Percentiles rank a stretch among this genome's conserved stretches.
Conservation (phyloP, 148 eudicot species). For the Polygonum aviculare region DNA sequence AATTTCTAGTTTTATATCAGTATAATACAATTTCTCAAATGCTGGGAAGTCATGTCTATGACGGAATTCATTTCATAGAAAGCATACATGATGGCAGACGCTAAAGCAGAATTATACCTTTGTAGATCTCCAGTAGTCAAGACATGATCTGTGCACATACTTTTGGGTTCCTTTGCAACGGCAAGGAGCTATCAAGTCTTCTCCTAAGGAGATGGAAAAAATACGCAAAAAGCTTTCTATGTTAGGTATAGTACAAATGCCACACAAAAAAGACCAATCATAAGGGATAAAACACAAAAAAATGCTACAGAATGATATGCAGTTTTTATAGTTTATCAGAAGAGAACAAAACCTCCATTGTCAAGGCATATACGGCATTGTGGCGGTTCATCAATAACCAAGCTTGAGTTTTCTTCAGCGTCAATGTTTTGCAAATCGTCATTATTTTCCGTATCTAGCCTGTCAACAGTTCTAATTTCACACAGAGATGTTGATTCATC, state of each 20-base stretch:
- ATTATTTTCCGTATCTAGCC: constrained; percentile 29
- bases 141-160: constrained; percentile 96
- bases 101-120: constrained; percentile 39
- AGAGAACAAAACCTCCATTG: constrained; percentile 39
- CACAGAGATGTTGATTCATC: constrained; percentile 45
- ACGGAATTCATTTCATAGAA: not conserved
- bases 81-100: not conserved
- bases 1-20: not conserved
- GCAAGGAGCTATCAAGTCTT: constrained; percentile 91
- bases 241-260: not conserved
- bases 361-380: constrained; percentile 98
- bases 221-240: not conserved
- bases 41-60: not conserved
- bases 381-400: constrained; percentile 57
- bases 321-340: not conserved
- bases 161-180: constrained; percentile 98
- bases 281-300: constrained; percentile 3
- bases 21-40: not conserved
- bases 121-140: constrained; percentile 97
- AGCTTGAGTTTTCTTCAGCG: constrained; percentile 41
- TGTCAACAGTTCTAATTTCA: constrained; percentile 62
- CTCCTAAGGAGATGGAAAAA: constrained; percentile 33
- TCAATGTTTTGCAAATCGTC: constrained; percentile 26
- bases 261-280: not conserved
- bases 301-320: not conserved